Percentiles rank a stretch among this genome's conserved stretches.
Conservation (phyloP, 352 stramenopile genomes). For the Phytophthora citrophthora region DNA sequence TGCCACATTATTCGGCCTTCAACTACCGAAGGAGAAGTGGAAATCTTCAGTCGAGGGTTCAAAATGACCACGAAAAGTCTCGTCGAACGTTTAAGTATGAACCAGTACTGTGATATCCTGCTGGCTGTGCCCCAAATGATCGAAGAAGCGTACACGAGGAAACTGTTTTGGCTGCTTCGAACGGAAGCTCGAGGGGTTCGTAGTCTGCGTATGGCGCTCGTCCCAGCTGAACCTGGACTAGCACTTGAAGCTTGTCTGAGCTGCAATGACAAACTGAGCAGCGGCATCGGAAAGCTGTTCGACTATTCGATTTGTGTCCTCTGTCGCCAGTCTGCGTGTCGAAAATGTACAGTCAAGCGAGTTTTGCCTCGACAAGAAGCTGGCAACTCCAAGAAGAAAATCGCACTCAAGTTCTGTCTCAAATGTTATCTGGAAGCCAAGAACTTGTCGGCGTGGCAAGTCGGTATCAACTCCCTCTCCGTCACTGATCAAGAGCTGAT, state of each 20-base stretch:
- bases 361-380: slow-evolving; percentile 26
- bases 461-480: slow-evolving; percentile 30
- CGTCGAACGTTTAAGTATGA: slow-evolving; percentile 23
- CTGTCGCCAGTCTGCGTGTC: slow-evolving; percentile 45
- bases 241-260: slow-evolving; percentile 9
- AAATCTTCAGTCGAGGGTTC: slow-evolving; percentile 49
- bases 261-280: slow-evolving; percentile 24
- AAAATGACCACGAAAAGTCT: slow-evolving; percentile 30
- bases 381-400: slow-evolving; percentile 20
- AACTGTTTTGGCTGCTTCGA: slow-evolving; percentile 44
- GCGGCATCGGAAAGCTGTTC: slow-evolving; percentile 26
- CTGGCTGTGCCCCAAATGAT: slow-evolving; percentile 30
- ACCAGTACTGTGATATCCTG: slow-evolving; percentile 27
- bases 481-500: background rate
- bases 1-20: slow-evolving; percentile 42
- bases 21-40: slow-evolving; percentile 20
- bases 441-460: slow-evolving; percentile 41
- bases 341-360: slow-evolving; percentile 48
- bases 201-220: background rate
- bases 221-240: background rate
- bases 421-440: slow-evolving; percentile 42
- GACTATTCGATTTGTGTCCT: slow-evolving; percentile 41
- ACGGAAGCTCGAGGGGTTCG: slow-evolving; percentile 11
- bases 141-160: slow-evolving; percentile 49
- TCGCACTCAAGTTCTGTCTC: slow-evolving; percentile 40